Percentiles rank a stretch among this genome's conserved stretches.
phyloP scores from a whole-genome alignment of 1,139 yeast genomes.

The Yamadazyma spencermartinsiae region DNA sequence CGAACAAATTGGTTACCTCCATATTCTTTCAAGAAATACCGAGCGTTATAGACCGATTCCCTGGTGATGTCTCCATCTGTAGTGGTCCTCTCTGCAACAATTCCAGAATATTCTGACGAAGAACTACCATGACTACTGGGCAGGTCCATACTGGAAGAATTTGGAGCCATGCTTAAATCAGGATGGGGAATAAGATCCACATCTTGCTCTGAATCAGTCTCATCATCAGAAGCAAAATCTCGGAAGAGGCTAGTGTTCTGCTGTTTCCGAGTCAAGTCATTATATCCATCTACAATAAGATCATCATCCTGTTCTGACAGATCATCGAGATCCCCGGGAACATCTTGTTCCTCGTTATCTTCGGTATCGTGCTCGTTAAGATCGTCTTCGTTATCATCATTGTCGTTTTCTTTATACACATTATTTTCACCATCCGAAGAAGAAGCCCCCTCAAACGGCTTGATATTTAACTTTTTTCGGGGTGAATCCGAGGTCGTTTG shows the following conservation, averaged over 20 bases:
- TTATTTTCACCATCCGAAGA: background rate
- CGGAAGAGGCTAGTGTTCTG: background rate
- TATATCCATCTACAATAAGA: background rate
- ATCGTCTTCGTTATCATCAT: background rate
- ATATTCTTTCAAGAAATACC: conserved; percentile 57
- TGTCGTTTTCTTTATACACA: background rate
- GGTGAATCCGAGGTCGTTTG: no score
- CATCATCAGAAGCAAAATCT: background rate
- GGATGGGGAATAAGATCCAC: conserved; percentile 4
- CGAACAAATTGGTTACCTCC: conserved; percentile 64
- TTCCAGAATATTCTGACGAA: background rate
- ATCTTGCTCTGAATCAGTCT: conserved; percentile 4
- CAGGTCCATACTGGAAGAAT: background rate
- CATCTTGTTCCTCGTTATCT: background rate
- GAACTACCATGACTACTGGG: background rate
- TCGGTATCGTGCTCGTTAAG: background rate
- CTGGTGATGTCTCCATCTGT: background rate
- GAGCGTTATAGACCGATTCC: conserved; percentile 37
- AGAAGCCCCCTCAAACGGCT: no score
- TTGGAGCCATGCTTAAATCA: background rate
- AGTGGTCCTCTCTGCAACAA: background rate
- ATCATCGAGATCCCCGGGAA: background rate
- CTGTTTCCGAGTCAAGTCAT: background rate
- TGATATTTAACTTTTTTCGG: no score
- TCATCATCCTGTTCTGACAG: background rate